Evolutionary conservation across 305 asterid species (phyloP), one percentile per base, ranked within the genome.

Genomic region (Plantago rigida): DNA sequence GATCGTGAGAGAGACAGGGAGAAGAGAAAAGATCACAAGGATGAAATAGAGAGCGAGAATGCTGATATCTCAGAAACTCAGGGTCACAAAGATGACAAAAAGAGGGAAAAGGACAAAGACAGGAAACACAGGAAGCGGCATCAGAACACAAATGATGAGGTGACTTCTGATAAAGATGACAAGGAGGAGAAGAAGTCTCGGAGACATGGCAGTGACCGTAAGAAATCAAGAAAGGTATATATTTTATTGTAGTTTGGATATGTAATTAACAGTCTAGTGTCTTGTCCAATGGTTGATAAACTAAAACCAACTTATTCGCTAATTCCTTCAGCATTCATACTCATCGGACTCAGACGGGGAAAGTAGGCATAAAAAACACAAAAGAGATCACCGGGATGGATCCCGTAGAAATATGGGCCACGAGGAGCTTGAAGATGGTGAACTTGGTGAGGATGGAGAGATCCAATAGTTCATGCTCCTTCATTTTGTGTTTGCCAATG

Each of bases 361-460:
- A 71, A 84, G 86, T 73, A 78, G 84, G 79, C 91, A 84, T 71
- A 92, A 82, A 65, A 80, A 67, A 71, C 90, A 83, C 76, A 84
- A 65, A 75, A 79, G 81, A 70, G 96, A 87, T 56, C 76, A 77
- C 58, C 78, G 81, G 19, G 94, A 84, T 72, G 80, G 83, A 58
- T 80, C 87, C 55, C 79, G 78, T 65, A 74, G 84, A 65, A 80
- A 67, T 64, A 81, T 83, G 55, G 87, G 85, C 26, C 48, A 71
- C 3, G 95, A 92, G 77, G 99, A 92, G 82, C 96, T 88, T 56
- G 96, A 92, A 82, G 96, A 92, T 76, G 99, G 99, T 54, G 99
- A 92, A 71, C 78, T 92, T 46, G 96, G 99, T 56, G 99, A 92
- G 78, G 96, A 92, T 78, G 99, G 95, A 62, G 99, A 86, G 81